Evolutionary conservation across 108 stramenopile species (phyloP), one percentile per base, ranked within the genome.

Genomic region (Parietichytrium sp.): DNA sequence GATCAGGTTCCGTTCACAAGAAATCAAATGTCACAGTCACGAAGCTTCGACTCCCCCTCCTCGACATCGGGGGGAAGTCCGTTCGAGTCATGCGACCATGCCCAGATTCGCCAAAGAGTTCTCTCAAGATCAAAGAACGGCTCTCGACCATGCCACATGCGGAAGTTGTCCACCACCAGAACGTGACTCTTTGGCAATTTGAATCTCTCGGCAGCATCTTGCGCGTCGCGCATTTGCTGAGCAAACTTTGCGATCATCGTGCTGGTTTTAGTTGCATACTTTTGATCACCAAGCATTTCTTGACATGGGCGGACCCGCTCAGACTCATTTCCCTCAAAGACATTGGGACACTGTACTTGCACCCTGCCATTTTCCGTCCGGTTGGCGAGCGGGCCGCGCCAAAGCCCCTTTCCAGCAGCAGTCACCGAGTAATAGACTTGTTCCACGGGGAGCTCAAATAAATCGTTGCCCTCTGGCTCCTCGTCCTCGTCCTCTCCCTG

Each of bases 51-150:
- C 8, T 30, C 30, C 33, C 55, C 55, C 15, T 30, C 38, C 15
- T 33, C 30, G 55, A 72, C 55, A 38, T 38, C 55, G 36, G 33
- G 36, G 20, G 55, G 55, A 4, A 72, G 55, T 4, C 55, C 55
- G 55, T 72, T 72, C 36, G 36, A 23, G 36, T 72, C 20, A 8
- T 30, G 42, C 12, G 55, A 72, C 55, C 55, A 72, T 4, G 55
- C 42, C 55, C 55, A 72, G n/a, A 72, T 38, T 30, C 55, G 55
- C 55, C 55, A 72, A 13, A 72, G 55, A 4, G 55, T 72, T 4
- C 55, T 30, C 36, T 42, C 29, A 4, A 72, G 55, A 23, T 72
- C 55, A 12, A 42, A 30, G 38, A 42, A 72, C 29, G 55, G 55
- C 36, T 72, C 55, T 8, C 55, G 55, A 18, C 55, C 55, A 38